These are phyloP conservation scores for Endoconidiophora polonica DNA, from an alignment of 2,329 filamentous ascomycete species.

Conservation along the genomic window DNA sequence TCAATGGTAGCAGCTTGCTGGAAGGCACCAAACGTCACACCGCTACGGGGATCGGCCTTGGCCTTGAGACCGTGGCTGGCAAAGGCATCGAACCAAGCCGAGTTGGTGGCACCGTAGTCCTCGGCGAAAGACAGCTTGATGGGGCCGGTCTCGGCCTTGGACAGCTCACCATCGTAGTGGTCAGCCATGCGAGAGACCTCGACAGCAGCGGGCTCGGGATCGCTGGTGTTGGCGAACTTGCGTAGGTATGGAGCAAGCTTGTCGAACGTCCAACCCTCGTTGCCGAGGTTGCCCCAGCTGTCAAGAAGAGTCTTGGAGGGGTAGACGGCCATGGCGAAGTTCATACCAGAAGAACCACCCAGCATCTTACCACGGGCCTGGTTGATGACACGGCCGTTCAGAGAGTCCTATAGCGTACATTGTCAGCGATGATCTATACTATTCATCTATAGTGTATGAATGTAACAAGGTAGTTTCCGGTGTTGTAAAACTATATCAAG, in stretches of 20 bases:
- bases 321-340: slow-evolving; percentile 34
- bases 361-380: slow-evolving; percentile 37
- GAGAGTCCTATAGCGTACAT: slow-evolving; percentile 4
- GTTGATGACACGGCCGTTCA: slow-evolving; percentile 14
- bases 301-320: slow-evolving; percentile 11
- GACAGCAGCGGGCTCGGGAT: slow-evolving; percentile 17
- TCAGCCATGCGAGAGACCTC: slow-evolving; percentile 19
- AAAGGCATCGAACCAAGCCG: slow-evolving; percentile 24
- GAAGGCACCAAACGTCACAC: slow-evolving; percentile 20
- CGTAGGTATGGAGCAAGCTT: slow-evolving; percentile 20
- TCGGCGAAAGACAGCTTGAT: slow-evolving; percentile 12
- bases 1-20: slow-evolving; percentile 20
- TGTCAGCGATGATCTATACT: no score
- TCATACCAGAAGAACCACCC: slow-evolving; percentile 39
- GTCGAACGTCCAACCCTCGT: slow-evolving; percentile 17
- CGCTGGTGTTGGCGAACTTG: slow-evolving; percentile 21
- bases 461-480: no score
- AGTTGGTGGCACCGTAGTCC: slow-evolving; percentile 19
- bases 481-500: no score
- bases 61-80: slow-evolving; percentile 20
- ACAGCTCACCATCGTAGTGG: slow-evolving; percentile 19
- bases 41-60: slow-evolving; percentile 20
- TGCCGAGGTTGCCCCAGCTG: slow-evolving; percentile 17
- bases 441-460: no score
- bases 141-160: slow-evolving; percentile 20